A percentile compares a stretch with the other conserved stretches of the same genome.
Evolutionary conservation across 306 rosid genomes (phyloP).

Genomic region (Chamaecrista fasciculata): DNA sequence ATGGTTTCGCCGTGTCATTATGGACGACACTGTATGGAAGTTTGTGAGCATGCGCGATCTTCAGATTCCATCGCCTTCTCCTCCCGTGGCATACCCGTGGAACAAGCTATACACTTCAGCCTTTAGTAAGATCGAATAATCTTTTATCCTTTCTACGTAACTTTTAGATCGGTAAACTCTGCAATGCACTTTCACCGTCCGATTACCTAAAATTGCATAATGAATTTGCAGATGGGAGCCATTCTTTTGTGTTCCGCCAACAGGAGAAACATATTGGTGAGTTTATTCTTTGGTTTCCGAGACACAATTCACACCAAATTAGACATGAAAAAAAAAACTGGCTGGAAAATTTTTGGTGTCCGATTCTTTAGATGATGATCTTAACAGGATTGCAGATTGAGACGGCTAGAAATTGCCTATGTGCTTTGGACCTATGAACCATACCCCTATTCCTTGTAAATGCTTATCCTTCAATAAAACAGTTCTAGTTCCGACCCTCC

Average conservation of each 20-base stretch:
- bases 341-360: background rate
- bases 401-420: background rate
- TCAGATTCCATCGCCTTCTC: slow-evolving; percentile 68
- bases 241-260: slow-evolving; percentile 83
- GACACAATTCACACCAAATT: background rate
- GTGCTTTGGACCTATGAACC: background rate
- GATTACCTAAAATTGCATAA: slow-evolving; percentile 18
- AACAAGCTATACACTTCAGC: slow-evolving; percentile 71
- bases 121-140: slow-evolving; percentile 46
- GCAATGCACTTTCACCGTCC: slow-evolving; percentile 4
- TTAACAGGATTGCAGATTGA: background rate
- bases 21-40: slow-evolving; percentile 85
- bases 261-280: slow-evolving; percentile 85
- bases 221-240: slow-evolving; percentile 75
- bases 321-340: background rate
- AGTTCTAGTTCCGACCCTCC: background rate
- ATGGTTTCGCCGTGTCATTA: slow-evolving; percentile 69
- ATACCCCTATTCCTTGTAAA: background rate
- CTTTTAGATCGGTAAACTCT: background rate
- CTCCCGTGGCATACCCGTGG: slow-evolving; percentile 64
- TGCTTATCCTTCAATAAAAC: slow-evolving; percentile 1
- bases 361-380: slow-evolving; percentile 3
- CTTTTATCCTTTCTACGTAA: background rate
- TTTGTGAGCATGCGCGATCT: slow-evolving; percentile 76
- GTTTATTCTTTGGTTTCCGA: slow-evolving; percentile 31